Conservation (phyloP, 768 basidiomycete species). For the Serendipita sp. region DNA sequence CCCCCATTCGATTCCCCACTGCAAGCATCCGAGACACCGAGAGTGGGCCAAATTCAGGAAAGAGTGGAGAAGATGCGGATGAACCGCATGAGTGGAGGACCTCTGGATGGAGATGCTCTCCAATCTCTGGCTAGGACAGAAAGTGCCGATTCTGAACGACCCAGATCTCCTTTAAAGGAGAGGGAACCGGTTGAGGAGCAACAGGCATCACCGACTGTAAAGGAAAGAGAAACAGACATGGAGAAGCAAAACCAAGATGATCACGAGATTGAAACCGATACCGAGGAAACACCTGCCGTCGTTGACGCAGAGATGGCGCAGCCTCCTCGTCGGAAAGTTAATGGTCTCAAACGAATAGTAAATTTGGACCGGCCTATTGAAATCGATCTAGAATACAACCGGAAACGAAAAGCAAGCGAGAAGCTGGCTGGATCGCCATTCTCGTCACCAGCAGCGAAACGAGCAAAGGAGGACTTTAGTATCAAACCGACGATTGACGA, state of each 20-base stretch:
- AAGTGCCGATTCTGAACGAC: neutral
- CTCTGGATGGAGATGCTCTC: neutral
- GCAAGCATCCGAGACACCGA: neutral
- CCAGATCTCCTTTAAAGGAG: neutral
- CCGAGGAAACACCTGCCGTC: neutral
- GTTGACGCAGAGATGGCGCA: neutral
- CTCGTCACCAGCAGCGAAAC: neutral
- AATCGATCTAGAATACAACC: neutral
- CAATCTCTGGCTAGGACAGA: neutral
- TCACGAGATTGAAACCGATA: neutral
- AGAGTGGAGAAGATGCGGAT: neutral
- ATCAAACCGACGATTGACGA: neutral
- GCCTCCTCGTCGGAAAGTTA: neutral
- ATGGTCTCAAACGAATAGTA: neutral
- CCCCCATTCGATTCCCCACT: neutral
- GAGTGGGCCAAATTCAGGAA: neutral
- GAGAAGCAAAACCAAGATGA: neutral
- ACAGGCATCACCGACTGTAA: neutral
- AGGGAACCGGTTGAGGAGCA: neutral
- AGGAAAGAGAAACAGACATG: neutral
- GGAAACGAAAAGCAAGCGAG: neutral
- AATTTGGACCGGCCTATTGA: conserved; percentile 1
- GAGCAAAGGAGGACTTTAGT: neutral
- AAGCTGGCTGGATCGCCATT: neutral
- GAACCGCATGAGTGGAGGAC: neutral